Base-by-base conservation (phyloP, 768 basidiomycete genomes). In the Tremella fuciformis region DNA sequence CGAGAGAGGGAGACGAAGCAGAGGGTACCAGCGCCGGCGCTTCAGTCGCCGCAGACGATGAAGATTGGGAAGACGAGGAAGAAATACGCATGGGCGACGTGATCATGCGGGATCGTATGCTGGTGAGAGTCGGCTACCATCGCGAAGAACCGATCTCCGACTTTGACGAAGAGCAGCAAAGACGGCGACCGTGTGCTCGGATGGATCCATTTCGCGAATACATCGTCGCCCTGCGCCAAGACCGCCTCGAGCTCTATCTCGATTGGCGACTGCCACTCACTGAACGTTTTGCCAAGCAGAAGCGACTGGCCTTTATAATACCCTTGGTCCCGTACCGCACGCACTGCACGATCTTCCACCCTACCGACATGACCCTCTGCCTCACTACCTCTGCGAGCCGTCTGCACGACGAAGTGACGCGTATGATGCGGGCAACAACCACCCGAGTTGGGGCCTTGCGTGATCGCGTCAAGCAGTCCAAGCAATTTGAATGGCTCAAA, bases 21-120 rank as follows among this genome's bases (percentile, higher is more conserved):
- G 81, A 81, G 4, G 82, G 79, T 13, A 87, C 85, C 0, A 89
- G 86, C 67, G 84, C 86, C 13, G 85, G 83, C 42, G 85, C 85
- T 0, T 81, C 80, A 15, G 73, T 67, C 19, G 67, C 67, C n/a
- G 69, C 63, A 19, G 41, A 62, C 53, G 61, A 59, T 1, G 62
- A 63, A 18, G 49, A 25, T 2, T 52, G 58, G 18, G 53, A 63
- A 19, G 69, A 67, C 8, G 44, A 54, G 40, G 70, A 66, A 9
- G 63, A 62, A 9, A 8, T 66, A 66, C 3, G 62, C 1, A 55
- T 69, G 76, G 84, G 81, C 15, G 83, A 86, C 37, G 79, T 86
- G 9, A 75, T 88, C n/a, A 81, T 91, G 78, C 80, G 87, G 82
- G 93, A 94, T 77, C 83, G 93, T 60, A 93, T 96, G 91, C 82